phyloP scores from a whole-genome alignment of 805 yeast species.

The Candida chauliodis region DNA sequence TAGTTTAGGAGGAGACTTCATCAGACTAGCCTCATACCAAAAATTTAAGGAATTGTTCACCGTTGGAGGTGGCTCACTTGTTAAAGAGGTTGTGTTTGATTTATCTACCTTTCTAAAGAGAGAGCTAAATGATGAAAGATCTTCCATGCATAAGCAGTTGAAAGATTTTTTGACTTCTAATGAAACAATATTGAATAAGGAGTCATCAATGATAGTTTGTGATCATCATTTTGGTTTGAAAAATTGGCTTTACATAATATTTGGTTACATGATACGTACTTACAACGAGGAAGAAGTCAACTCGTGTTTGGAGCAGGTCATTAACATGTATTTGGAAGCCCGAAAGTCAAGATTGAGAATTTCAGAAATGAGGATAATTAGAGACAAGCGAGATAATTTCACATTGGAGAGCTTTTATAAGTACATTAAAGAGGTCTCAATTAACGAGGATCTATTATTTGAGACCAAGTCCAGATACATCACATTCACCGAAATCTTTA shows the following conservation, averaged over 20 bases:
- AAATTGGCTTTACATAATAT: constrained; percentile 14
- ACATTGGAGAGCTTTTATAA: constrained; percentile 18
- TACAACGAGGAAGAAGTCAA: constrained; percentile 20
- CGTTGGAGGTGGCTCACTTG: constrained; percentile 28
- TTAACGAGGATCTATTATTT: constrained; percentile 23
- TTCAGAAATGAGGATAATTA: constrained; percentile 6
- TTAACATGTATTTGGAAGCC: constrained; percentile 26
- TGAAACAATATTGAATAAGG: constrained; percentile 9
- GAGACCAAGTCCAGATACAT: constrained; percentile 13
- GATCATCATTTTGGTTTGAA: constrained; percentile 15
- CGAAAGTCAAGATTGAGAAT: constrained; percentile 10
- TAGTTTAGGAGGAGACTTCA: constrained; percentile 30
- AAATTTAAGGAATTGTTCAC: constrained; percentile 24
- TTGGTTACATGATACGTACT: constrained; percentile 24
- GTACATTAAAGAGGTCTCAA: constrained; percentile 22
- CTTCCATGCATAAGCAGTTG: constrained; percentile 17
- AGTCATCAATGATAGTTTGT: constrained; percentile 13
- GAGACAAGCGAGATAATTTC: constrained; percentile 8
- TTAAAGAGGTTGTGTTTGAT: constrained; percentile 32
- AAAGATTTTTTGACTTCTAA: constrained; percentile 18
- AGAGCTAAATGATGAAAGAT: constrained; percentile 18
- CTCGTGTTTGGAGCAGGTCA: constrained; percentile 26
- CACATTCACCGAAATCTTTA: constrained; percentile 21
- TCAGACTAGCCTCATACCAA: constrained; percentile 30
- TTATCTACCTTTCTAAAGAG: constrained; percentile 28